Evolutionary conservation across 257 asterid genomes (phyloP).

Genomic region (Galeopsis tetrahit): DNA sequence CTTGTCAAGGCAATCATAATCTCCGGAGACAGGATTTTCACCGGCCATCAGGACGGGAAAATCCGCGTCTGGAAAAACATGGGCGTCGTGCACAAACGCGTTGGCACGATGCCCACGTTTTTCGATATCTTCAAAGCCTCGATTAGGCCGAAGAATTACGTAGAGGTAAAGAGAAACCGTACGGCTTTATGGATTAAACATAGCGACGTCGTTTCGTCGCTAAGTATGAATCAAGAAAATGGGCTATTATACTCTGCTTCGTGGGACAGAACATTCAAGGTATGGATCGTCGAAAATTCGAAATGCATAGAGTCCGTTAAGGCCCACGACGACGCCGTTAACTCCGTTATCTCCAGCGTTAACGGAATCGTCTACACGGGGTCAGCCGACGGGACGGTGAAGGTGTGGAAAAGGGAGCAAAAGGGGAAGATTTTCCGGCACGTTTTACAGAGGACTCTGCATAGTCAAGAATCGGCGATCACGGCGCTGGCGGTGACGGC

Average conservation of each 20-base stretch:
- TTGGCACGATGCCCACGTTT: slow-evolving; percentile 57
- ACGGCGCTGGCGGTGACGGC: slow-evolving; percentile 55
- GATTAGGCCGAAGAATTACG: slow-evolving; percentile 53
- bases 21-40: slow-evolving; percentile 49
- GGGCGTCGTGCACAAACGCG: not conserved
- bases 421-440: slow-evolving; percentile 42
- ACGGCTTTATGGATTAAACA: slow-evolving; percentile 59
- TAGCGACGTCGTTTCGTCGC: slow-evolving; percentile 59
- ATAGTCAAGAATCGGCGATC: slow-evolving; percentile 57
- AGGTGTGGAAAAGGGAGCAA: slow-evolving; percentile 55
- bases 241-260: slow-evolving; percentile 66
- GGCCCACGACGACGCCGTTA: slow-evolving; percentile 70
- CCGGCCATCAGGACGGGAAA: slow-evolving; percentile 74
- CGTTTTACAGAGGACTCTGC: slow-evolving; percentile 40
- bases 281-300: slow-evolving; percentile 44
- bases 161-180: slow-evolving; percentile 46
- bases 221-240: slow-evolving; percentile 43
- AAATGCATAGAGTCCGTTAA: slow-evolving; percentile 61
- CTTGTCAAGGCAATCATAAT: slow-evolving; percentile 65
- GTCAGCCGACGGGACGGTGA: slow-evolving; percentile 71
- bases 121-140: slow-evolving; percentile 57
- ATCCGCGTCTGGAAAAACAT: slow-evolving; percentile 58
- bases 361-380: slow-evolving; percentile 60
- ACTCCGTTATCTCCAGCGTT: slow-evolving; percentile 48
- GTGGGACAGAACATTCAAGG: slow-evolving; percentile 76